Evolutionary conservation across 768 basidiomycete species (phyloP).

Genomic region (Mycena venus): DNA sequence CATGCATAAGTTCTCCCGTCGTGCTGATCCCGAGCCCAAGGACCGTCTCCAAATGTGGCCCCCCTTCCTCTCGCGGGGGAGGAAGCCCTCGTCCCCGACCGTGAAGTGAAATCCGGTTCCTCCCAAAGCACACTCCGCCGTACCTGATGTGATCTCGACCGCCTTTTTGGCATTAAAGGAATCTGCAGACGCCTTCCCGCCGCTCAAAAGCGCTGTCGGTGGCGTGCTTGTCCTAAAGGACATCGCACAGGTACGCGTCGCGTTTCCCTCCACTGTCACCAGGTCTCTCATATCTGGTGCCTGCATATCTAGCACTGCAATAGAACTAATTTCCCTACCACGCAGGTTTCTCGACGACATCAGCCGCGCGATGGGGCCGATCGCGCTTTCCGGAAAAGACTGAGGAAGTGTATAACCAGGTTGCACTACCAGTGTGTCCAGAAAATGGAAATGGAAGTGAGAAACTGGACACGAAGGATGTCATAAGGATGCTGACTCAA

Average conservation of each 20-base stretch:
- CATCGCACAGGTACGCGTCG: not conserved
- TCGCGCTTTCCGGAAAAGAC: not conserved
- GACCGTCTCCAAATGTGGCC: not conserved
- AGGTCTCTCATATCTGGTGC: too few relatives aligned
- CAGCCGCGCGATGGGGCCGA: not conserved
- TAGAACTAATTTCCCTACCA: too few relatives aligned
- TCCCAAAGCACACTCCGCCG: not conserved
- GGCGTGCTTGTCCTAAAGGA: not conserved
- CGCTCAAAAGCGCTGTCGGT: too few relatives aligned
- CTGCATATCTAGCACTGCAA: too few relatives aligned
- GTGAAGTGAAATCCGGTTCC: not conserved
- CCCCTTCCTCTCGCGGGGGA: not conserved
- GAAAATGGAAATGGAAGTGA: too few relatives aligned
- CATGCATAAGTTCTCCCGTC: too few relatives aligned
- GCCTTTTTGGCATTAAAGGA: not conserved
- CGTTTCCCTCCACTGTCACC: too few relatives aligned
- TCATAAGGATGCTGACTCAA: too few relatives aligned
- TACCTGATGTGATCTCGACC: not conserved
- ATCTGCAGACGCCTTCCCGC: not conserved
- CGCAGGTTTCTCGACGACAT: not conserved
- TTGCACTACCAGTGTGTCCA: too few relatives aligned
- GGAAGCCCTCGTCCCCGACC: not conserved
- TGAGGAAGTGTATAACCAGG: too few relatives aligned
- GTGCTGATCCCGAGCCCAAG: too few relatives aligned
- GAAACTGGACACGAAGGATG: too few relatives aligned